Percentiles rank a stretch among this genome's conserved stretches.
These are phyloP conservation scores for Luvunga scandens DNA, from an alignment of 345 rosid genomes.

Conservation along the genomic window DNA sequence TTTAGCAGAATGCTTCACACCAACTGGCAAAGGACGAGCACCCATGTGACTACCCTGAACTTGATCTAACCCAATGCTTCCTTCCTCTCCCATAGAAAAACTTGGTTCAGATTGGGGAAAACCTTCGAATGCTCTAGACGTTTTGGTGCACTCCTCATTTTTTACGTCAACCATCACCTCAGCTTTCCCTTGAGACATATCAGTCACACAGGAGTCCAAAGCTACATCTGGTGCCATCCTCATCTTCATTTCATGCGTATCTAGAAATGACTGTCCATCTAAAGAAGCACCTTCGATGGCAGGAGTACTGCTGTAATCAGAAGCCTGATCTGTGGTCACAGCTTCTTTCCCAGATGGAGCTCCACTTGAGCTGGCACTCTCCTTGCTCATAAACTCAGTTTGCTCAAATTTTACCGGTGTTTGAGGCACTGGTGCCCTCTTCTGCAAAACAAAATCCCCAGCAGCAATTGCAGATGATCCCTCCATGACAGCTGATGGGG, in stretches of 20 bases:
- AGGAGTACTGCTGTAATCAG: neutral
- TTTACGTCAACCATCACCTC: constrained; percentile 31
- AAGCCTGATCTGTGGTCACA: constrained; percentile 22
- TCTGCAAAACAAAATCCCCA: constrained; percentile 73
- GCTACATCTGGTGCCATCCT: constrained; percentile 20
- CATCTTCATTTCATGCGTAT: constrained; percentile 26
- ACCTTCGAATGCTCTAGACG: constrained; percentile 32
- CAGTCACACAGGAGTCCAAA: constrained; percentile 2
- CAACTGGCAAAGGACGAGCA: constrained; percentile 30
- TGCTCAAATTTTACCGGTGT: constrained; percentile 38
- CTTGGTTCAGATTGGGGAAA: constrained; percentile 33
- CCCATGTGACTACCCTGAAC: constrained; percentile 24
- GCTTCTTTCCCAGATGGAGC: constrained; percentile 33
- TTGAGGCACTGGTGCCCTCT: constrained; percentile 44
- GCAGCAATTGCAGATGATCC: constrained; percentile 37
- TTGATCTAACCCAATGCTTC: constrained; percentile 30
- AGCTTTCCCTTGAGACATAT: constrained; percentile 26
- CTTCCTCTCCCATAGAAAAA: constrained; percentile 31
- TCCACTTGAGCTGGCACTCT: constrained; percentile 32
- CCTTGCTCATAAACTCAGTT: constrained; percentile 30
- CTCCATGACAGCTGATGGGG: constrained; percentile 33
- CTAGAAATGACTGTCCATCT: constrained; percentile 31
- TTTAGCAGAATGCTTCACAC: constrained; percentile 38
- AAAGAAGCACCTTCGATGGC: constrained; percentile 7
- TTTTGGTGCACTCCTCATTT: constrained; percentile 33